Evolutionary conservation across 352 stramenopile species (phyloP), one percentile per base, ranked within the genome.

Genomic region (Phytopythium cucurbitacearum): DNA sequence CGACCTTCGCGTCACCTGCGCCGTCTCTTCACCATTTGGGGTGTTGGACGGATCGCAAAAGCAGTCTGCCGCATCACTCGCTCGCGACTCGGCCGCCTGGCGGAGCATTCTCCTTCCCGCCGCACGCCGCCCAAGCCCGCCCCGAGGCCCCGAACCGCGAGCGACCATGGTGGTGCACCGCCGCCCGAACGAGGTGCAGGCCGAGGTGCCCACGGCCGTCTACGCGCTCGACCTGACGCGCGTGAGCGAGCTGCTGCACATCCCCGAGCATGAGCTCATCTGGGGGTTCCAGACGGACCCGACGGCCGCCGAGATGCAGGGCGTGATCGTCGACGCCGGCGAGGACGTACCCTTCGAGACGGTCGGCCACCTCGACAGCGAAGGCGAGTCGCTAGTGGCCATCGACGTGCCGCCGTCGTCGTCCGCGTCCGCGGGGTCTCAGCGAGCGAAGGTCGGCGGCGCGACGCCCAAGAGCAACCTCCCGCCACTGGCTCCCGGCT

Each of bases 341-440:
- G 76, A 88, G 60, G 73, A 85, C 57, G 76, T 89, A 40, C 76
- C 80, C 0, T 89, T 91, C 49, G 80, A 91, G 53, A 80, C 75
- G 3, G 75, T 91, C 21, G 80, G 77, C 5, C 53, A 65, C 10
- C 49, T 56, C n/a, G 50, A 37, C 40, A 52, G n/a, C 11, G 48
- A 54, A 5, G 12, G 39, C 38, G 38, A 37, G 2, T 9, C 46
- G 3, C 54, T 71, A 39, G 64, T 69, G 36, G 59, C 51, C 13
- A 62, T 66, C 5, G 44, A 48, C 40, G 40, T 48, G n/a, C 38
- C 45, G 8, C 44, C 39, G 6, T 41, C 51, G 3, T 39, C 43
- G 43, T 37, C 35, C 11, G 45, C 57, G 11, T 51, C 10, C 7
- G 40, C 50, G 0, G 40, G 34, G n/a, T 10, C 21, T 5, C 28